Base-by-base conservation (phyloP, 163 green algal genomes). In the Volvox carteri region DNA sequence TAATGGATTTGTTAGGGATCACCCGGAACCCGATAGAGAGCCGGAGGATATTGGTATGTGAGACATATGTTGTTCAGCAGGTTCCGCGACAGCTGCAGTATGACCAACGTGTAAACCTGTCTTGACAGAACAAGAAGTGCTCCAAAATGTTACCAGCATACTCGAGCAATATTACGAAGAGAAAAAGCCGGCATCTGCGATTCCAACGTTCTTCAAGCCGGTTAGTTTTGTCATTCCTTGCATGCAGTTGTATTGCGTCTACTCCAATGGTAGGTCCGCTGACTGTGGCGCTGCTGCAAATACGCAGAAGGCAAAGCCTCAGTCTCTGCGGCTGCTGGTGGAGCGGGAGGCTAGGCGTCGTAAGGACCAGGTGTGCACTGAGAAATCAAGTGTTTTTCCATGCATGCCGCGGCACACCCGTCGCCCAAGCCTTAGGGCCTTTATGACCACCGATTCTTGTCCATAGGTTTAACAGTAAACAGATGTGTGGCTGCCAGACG, bases 161-260 rank as follows among this genome's bases (percentile, higher is more conserved):
- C 58, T 91, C 1, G 79, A 91, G 12, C 33, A 87, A 9, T 81
- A 86, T 67, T 44, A 88, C 1, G 41, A 35, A 30, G 30, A 67
- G 60, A 85, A 86, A 33, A 19, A 33, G 35, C 33, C 35, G 16
- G 41, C 52, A 8, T 70, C 86, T 25, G 6, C 58, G 0, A 91
- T 91, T 12, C 87, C 87, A 4, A 68, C 46, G 8, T 91, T 91
- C 39, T 91, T 67, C 73, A 86, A 89, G 72, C 87, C 87, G 75
- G 87, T 91, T 3, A 78, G 87, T 78, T n/a, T 5, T 42, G 8
- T 3, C 52, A 78, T 39, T 1, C 35, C 18, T 1, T 5, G 9
- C 54, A 11, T 68, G 52, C 60, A 72, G 18, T 72, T n/a, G n/a
- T n/a, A n/a, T n/a, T n/a, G n/a, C n/a, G n/a, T n/a, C n/a, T n/a